These are phyloP conservation scores for Hansfordia pulvinata DNA, from an alignment of 2,329 filamentous ascomycete genomes.

Conservation along the genomic window DNA sequence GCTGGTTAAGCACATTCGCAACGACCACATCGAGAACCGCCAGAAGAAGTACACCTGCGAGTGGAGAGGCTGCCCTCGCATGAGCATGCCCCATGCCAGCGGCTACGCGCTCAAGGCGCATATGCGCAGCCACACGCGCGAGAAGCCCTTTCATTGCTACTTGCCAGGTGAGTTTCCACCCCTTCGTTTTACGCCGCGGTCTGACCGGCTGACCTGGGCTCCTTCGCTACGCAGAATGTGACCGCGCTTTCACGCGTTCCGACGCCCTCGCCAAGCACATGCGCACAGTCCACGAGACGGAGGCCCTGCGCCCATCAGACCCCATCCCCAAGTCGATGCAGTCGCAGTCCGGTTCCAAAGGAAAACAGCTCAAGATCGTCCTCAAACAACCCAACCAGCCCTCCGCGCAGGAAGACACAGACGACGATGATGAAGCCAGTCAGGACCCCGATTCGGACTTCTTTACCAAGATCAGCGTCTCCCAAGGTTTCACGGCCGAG, in stretches of 20 bases:
- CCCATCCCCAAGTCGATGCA: constrained; percentile 60
- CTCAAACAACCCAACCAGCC: constrained; percentile 44
- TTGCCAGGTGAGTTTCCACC: constrained; percentile 55
- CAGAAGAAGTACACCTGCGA: constrained; percentile 98
- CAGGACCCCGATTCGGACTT: constrained; percentile 45
- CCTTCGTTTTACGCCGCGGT: too few species aligned
- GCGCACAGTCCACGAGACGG: constrained; percentile 96
- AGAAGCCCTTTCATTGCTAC: constrained; percentile 97
- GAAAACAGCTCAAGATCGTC: constrained; percentile 47
- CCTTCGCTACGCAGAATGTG: constrained; percentile 56
- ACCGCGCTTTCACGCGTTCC: constrained; percentile 89
- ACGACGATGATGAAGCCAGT: constrained; percentile 38
- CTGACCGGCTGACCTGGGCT: too few species aligned
- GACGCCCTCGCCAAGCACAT: constrained; percentile 96
- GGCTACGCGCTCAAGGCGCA: constrained; percentile 94
- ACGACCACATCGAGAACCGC: constrained; percentile 83
- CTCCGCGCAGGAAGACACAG: constrained; percentile 29
- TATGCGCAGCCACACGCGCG: constrained; percentile 93
- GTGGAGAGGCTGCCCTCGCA: constrained; percentile 80
- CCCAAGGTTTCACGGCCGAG: constrained; percentile 49
- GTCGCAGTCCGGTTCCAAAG: constrained; percentile 24
- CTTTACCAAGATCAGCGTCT: constrained; percentile 38
- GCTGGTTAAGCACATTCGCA: constrained; percentile 73
- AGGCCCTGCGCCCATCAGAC: constrained; percentile 71
- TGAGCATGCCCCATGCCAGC: constrained; percentile 84